Evolutionary conservation across 2,329 filamentous ascomycete species (phyloP).

Genomic region (Dichotomopilus funicola): DNA sequence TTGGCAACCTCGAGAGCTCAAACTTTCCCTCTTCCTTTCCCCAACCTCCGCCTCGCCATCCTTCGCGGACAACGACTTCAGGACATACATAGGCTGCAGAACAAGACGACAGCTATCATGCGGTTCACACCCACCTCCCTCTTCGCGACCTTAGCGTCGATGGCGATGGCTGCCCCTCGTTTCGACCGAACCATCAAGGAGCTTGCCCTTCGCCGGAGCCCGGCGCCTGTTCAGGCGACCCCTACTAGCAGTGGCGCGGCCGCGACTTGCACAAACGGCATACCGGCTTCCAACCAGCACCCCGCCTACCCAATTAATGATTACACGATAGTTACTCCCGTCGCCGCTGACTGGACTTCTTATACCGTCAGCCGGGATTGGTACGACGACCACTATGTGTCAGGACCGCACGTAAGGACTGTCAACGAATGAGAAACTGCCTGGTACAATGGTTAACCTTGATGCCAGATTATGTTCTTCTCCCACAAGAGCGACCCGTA

Average conservation of each 20-base stretch:
- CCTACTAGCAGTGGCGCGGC: slow-evolving; percentile 2
- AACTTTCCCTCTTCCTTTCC: no score
- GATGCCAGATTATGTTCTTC: slow-evolving; percentile 17
- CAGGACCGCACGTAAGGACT: slow-evolving; percentile 22
- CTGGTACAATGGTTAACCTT: not conserved
- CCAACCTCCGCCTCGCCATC: no score
- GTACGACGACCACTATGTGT: slow-evolving; percentile 19
- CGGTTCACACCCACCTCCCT: slow-evolving; percentile 2
- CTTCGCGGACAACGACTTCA: no score
- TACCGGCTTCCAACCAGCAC: slow-evolving; percentile 14
- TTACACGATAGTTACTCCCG: slow-evolving; percentile 18
- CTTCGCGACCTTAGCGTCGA: not conserved
- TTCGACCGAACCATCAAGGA: not conserved
- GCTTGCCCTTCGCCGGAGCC: not conserved
- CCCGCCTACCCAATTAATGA: slow-evolving; percentile 15
- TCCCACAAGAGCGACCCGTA: slow-evolving; percentile 19
- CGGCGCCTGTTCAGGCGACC: not conserved
- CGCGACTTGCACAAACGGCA: slow-evolving; percentile 16
- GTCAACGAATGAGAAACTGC: not conserved
- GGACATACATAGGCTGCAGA: no score
- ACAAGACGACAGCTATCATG: slow-evolving; percentile 2
- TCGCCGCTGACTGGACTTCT: slow-evolving; percentile 8
- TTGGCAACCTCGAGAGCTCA: no score
- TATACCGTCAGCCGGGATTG: slow-evolving; percentile 18
- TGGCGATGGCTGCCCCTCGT: not conserved